phyloP scores from a whole-genome alignment of 164 flowering plant genomes.

The Chimonanthus salicifolius region DNA sequence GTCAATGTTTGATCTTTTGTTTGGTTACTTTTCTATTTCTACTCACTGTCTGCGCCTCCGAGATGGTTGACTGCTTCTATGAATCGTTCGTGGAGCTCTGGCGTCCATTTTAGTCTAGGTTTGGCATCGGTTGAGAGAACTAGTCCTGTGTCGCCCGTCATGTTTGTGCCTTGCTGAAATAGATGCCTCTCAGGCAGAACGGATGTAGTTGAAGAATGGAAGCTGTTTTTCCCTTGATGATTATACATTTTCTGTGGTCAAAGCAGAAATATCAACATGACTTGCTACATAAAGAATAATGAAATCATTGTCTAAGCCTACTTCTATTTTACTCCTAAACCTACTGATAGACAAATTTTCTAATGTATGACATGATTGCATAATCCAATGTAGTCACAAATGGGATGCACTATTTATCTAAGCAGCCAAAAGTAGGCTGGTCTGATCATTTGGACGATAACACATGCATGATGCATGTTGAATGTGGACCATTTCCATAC shows the following conservation, averaged over 20 bases:
- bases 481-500: neutral
- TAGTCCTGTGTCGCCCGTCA: conserved; percentile 70
- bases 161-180: conserved; percentile 63
- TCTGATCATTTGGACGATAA: neutral
- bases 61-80: conserved; percentile 87
- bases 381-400: neutral
- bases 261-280: neutral
- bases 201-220: conserved; percentile 48
- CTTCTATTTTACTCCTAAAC: neutral
- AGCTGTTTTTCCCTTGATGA: conserved; percentile 53
- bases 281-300: neutral
- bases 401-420: neutral
- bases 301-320: neutral
- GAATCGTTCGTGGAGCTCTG: conserved; percentile 88
- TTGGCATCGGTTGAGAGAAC: conserved; percentile 98
- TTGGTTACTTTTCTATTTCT: conserved; percentile 7
- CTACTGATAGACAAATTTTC: neutral
- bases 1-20: neutral
- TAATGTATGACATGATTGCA: neutral
- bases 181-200: conserved; percentile 56
- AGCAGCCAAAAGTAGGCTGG: neutral
- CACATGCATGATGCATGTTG: neutral
- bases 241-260: conserved; percentile 51
- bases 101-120: conserved; percentile 94
- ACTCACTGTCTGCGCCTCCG: conserved; percentile 97